A percentile compares a stretch with the other conserved stretches of the same genome.
These are phyloP conservation scores for Dittrichia graveolens DNA, from an alignment of 129 eudicot genomes.

Conservation along the genomic window DNA sequence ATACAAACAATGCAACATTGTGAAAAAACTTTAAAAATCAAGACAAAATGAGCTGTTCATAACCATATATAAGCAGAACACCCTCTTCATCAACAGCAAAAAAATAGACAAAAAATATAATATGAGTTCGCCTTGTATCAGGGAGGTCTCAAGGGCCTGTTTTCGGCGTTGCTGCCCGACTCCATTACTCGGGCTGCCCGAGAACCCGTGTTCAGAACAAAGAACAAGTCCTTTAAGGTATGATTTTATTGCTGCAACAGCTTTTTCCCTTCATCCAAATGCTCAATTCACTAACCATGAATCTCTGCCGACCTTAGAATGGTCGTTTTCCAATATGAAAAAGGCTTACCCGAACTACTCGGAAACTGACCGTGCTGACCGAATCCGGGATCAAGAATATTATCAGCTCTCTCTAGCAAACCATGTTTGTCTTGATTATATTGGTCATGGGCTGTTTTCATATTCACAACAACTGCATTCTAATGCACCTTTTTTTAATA, in stretches of 20 bases:
- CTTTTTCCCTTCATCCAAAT: constrained; percentile 56
- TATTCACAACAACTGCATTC: constrained; percentile 47
- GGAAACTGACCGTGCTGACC: constrained; percentile 60
- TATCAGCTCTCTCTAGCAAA: constrained; percentile 42
- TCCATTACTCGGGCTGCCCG: constrained; percentile 43
- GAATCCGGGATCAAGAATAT: constrained; percentile 61
- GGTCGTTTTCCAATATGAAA: constrained; percentile 42
- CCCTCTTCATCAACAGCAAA: constrained; percentile 31
- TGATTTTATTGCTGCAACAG: constrained; percentile 57
- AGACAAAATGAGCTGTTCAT: constrained; percentile 18
- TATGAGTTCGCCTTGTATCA: constrained; percentile 66
- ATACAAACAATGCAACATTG: constrained; percentile 41
- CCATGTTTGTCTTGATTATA: constrained; percentile 75
- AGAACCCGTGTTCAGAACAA: constrained; percentile 28
- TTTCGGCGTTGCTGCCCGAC: constrained; percentile 55
- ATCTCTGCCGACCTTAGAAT: constrained; percentile 53
- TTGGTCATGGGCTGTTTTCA: constrained; percentile 78
- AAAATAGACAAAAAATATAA: constrained; percentile 15
- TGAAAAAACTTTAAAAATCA: constrained; percentile 17
- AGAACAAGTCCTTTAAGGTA: constrained; percentile 35
- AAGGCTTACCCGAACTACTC: constrained; percentile 54
- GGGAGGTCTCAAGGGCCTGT: constrained; percentile 57
- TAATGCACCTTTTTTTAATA: constrained; percentile 50
- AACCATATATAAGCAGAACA: constrained; percentile 23
- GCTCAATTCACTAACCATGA: constrained; percentile 77